Conservation (phyloP, 2,329 filamentous ascomycete genomes). For the Nannizziopsis arthrosporioides region DNA sequence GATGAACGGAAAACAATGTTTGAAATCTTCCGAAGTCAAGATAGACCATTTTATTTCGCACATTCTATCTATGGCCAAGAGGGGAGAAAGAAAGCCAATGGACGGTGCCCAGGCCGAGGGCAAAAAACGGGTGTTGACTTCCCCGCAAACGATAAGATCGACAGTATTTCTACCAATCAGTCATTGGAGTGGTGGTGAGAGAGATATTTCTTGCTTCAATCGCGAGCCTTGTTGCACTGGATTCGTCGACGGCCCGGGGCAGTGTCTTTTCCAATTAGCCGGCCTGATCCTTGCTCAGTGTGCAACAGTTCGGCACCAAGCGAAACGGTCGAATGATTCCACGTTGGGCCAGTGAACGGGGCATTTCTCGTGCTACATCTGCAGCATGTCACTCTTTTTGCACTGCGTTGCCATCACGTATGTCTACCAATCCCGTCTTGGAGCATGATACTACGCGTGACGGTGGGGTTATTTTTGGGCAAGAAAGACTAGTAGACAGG, state of each 20-base stretch:
- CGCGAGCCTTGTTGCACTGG: background rate
- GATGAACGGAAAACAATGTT: conserved; percentile 1
- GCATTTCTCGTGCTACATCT: background rate
- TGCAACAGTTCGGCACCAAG: conserved; percentile 1
- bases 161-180: too few species aligned
- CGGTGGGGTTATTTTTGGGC: background rate
- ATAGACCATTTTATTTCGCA: too few species aligned
- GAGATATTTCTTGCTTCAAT: too few species aligned
- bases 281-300: background rate
- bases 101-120: too few species aligned
- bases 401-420: too few species aligned
- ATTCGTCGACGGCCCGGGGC: background rate
- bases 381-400: background rate
- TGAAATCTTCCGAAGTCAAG: too few species aligned
- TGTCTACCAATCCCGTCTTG: too few species aligned
- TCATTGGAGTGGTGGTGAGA: too few species aligned
- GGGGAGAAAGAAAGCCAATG: too few species aligned
- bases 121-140: background rate
- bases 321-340: background rate
- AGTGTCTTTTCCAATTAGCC: background rate
- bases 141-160: background rate
- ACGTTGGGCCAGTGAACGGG: conserved; percentile 4
- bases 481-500: background rate
- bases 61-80: too few species aligned
- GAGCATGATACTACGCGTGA: background rate